A percentile compares a stretch with the other conserved stretches of the same genome.
phyloP scores from a whole-genome alignment of 495 filamentous ascomycete genomes.

The Aspergillus baeticus region DNA sequence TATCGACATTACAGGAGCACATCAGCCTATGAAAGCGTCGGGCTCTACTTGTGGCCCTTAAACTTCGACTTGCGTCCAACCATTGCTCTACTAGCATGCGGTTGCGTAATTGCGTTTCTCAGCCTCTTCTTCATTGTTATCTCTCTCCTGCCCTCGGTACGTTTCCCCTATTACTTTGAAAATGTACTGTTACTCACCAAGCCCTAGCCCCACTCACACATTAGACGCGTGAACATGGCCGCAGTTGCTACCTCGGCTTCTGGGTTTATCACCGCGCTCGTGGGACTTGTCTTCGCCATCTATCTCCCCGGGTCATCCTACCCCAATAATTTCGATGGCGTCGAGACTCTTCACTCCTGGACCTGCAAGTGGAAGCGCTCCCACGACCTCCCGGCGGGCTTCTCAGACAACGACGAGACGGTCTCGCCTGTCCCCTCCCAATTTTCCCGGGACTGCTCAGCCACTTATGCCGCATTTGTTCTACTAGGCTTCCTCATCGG shows the following conservation, averaged over 20 bases:
- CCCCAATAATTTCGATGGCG: conserved; percentile 33
- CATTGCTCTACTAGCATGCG: conserved; percentile 43
- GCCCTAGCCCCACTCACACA: conserved; percentile 35
- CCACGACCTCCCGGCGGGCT: conserved; percentile 1
- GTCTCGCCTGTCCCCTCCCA: conserved; percentile 25
- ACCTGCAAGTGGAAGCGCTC: conserved; percentile 49
- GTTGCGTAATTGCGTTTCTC: conserved; percentile 38
- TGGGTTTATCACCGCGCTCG: conserved; percentile 41
- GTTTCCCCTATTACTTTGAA: neutral
- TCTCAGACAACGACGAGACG: neutral
- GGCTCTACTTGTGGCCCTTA: conserved; percentile 50
- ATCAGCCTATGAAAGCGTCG: conserved; percentile 29
- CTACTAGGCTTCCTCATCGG: conserved; percentile 42
- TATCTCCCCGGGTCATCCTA: conserved; percentile 40
- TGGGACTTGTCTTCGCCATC: conserved; percentile 42
- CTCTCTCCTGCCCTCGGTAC: conserved; percentile 46
- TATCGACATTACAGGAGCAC: conserved; percentile 42
- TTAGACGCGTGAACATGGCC: conserved; percentile 38
- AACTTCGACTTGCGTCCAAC: conserved; percentile 49
- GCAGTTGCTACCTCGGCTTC: conserved; percentile 32
- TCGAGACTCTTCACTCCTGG: conserved; percentile 51
- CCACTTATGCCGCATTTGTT: conserved; percentile 38
- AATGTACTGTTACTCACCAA: conserved; percentile 1
- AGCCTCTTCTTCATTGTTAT: conserved; percentile 40
- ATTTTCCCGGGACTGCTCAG: conserved; percentile 46